Evolutionary conservation across 257 asterid genomes (phyloP).

Genomic region (Solanum arcanum): DNA sequence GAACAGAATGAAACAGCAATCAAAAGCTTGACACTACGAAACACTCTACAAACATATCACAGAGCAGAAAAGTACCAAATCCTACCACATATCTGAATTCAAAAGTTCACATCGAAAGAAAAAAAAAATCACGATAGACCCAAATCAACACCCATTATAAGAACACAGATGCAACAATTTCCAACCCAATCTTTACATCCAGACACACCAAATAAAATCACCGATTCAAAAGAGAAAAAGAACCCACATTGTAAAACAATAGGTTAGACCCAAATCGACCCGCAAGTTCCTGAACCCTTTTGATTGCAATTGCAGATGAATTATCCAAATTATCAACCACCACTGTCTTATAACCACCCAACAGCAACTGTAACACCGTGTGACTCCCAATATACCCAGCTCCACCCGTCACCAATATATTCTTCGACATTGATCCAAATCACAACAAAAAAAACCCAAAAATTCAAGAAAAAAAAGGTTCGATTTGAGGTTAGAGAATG

Average conservation of each 20-base stretch:
- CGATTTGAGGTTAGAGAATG: neutral
- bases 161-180: neutral
- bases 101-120: neutral
- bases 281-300: conserved; percentile 70
- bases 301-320: conserved; percentile 54
- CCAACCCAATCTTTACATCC: neutral
- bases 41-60: neutral
- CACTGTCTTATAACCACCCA: conserved; percentile 62
- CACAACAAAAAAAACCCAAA: neutral
- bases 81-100: neutral
- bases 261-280: conserved; percentile 52
- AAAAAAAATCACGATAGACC: neutral
- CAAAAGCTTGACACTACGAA: neutral
- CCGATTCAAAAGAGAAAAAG: neutral
- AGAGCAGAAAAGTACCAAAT: neutral
- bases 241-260: conserved; percentile 55
- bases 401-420: conserved; percentile 51
- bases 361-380: conserved; percentile 75
- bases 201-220: neutral
- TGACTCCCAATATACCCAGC: conserved; percentile 69
- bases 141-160: neutral
- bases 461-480: neutral
- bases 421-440: conserved; percentile 22
- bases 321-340: conserved; percentile 89
- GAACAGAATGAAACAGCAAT: neutral